Evolutionary conservation across 306 rosid species (phyloP), one percentile per base, ranked within the genome.

Genomic region (Cicer judaicum): DNA sequence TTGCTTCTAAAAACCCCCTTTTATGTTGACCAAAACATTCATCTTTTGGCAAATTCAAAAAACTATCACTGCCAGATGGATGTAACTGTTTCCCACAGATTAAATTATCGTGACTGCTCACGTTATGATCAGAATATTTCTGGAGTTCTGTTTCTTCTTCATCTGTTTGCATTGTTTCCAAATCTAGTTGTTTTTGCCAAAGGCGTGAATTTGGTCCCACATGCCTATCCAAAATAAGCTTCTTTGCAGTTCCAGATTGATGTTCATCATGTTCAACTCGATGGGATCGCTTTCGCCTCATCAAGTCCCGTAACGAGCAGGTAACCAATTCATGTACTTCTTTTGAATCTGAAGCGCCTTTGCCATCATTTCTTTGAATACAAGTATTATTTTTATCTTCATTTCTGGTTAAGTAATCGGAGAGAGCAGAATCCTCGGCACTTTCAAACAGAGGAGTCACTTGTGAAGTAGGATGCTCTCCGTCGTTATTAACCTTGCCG

Each of bases 271-370:
- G 84, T 65, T 86, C 91, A 36, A 57, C 75, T 64, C 76, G 91
- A 70, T 70, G 47, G 34, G 80, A 84, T 64, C 97, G 86, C 79
- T 91, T 91, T 81, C 88, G 86, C 85, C 97, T 89, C 98, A 93
- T 93, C 88, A 93, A 80, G 78, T 91, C 98, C 71, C 94, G 79
- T 79, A 93, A 54, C n/a, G 97, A 91, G 84, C 86, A 73, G 80
- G 60, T 82, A 79, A 52, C 84, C 78, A 79, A 74, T 52, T 70
- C 10, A 21, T 79, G 44, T 64, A 14, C 73, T 69, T 85, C 88
- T 52, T 83, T 85, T 36, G 75, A 43, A 46, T 75, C 81, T 63
- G 78, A 78, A 55, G 57, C 59, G 68, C 81, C 65, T 64, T 49
- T 7, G 39, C 14, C 85, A 56, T 7, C 79, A 82, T 76, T 76